These are phyloP conservation scores for Knoxdaviesia proteae DNA, from an alignment of 2,329 filamentous ascomycete species.

Conservation along the genomic window DNA sequence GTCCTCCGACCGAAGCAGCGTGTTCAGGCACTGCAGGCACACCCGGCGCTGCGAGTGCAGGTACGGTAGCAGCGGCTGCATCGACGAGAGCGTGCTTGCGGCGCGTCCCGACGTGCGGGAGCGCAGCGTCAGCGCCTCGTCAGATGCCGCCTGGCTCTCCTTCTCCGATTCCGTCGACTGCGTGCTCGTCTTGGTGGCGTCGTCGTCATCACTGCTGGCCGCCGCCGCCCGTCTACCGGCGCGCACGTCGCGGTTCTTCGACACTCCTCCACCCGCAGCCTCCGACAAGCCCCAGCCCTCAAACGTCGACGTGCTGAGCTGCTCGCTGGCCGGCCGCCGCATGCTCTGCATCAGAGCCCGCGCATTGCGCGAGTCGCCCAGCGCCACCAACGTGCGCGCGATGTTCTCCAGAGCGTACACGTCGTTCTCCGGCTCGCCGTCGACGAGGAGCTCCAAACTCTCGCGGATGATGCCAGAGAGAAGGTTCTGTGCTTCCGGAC, in stretches of 20 bases:
- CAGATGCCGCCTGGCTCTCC: conserved; percentile 1
- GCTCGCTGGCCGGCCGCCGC: conserved; percentile 12
- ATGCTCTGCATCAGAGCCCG: conserved; percentile 17
- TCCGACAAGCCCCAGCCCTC: conserved; percentile 4
- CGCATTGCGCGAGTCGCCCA: conserved; percentile 16
- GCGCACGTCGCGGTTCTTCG: conserved; percentile 2
- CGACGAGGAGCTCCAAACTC: conserved; percentile 16
- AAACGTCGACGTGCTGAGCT: conserved; percentile 9
- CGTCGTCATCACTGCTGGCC: no score
- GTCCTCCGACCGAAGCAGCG: conserved; percentile 11
- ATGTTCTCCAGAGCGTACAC: conserved; percentile 20
- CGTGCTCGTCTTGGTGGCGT: conserved; percentile 8
- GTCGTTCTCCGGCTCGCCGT: conserved; percentile 20
- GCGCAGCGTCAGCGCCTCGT: conserved; percentile 1
- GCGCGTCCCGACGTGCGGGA: not conserved
- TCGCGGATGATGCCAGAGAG: conserved; percentile 15
- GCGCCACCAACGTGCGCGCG: conserved; percentile 16
- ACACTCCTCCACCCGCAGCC: conserved; percentile 1
- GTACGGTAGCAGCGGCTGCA: conserved; percentile 16
- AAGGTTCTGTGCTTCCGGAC: conserved; percentile 10
- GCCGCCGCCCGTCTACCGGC: conserved; percentile 1
- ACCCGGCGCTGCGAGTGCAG: conserved; percentile 14
- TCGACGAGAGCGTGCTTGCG: conserved; percentile 3
- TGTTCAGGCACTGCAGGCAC: conserved; percentile 18
- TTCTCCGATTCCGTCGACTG: no score